Evolutionary conservation across 768 basidiomycete species (phyloP), one percentile per base, ranked within the genome.

Genomic region (Boletus speciosus): DNA sequence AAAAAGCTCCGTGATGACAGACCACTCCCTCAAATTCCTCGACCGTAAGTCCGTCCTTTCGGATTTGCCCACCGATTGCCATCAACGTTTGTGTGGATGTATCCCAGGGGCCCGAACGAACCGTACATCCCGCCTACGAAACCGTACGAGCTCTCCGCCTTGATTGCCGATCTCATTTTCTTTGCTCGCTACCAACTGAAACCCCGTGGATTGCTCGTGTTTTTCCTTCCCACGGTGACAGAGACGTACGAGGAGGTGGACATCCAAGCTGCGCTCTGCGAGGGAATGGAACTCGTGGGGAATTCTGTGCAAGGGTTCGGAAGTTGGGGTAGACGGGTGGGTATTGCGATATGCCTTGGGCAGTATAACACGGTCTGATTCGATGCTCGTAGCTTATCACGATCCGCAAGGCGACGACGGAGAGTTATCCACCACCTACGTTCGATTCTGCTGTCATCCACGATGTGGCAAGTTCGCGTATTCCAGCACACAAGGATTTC

Each of bases 251-350:
- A 88, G 56, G 89, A 90, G 60, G 74, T 97, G 2, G 97, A 99
- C 64, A 75, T 98, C 9, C 79, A 88, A 31, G 71, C 77, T 1
- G 81, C 92, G 69, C 77, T 93, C 5, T 90, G 88, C 60, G 84
- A 85, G 23, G 95, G 94, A 1, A 94, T 98, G 89, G 84, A 84
- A 61, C 71, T 98, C 19, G 77, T 94, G 40, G 86, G 88, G 0
- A 95, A 96, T 66, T 94, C 92, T 35, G 71, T 93, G 57, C 94
- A 99, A 70, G 85, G 88, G 62, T 99, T 98, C 65, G 94, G 94
- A 14, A 89, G 86, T 25, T 99, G 96, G 96, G 94, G 93, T 1
- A 77, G 96, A 61, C 73, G 96, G 67, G 94, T 93, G 64, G 71
- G 89, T 74, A 25, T 27, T 41, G 15, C 47, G 42, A 40, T 49